Evolutionary conservation across 2,329 filamentous ascomycete species (phyloP), one percentile per base, ranked within the genome.

Genomic region (Claviceps fusiformis): DNA sequence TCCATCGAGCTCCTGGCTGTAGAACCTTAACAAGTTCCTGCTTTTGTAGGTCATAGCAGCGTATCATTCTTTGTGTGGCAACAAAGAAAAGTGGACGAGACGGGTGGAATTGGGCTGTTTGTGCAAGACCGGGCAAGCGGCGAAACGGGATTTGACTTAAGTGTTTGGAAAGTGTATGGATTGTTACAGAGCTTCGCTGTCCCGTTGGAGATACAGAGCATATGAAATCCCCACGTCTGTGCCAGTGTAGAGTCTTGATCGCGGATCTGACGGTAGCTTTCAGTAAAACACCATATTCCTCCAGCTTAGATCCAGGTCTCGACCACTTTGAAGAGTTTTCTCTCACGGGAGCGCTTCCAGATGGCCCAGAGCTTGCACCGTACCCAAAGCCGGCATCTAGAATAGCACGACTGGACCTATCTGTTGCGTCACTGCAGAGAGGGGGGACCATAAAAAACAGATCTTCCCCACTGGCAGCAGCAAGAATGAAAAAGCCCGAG

Each of bases 141-240:
- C 89, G 86, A 82, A 98, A 97, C 31, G 93, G 95, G 60, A 93
- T 85, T 70, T 98, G 93, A 3, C 90, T 96, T 49, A 92, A 80
- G 71, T 98, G 93, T 70, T 95, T 95, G 56, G 88, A 93, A 58
- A 98, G 76, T 0, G 92, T 96, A 73, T 98, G 93, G 59, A 98
- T 95, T 54, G 89, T 86, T 54, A 98, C 89, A 5, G 93, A 89
- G 64, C 81, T 85, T 61, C 81, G 80, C 65, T 87, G 83, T 37
- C 87, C 87, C 13, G 80, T 79, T 1, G 93, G 90, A 52, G 89
- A 95, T 27, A 96, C 89, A 0, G 91, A 95, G 61, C 89, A 86
- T 65, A 98, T 86, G 73, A 96, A 96, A 68, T 97, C 92, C 62
- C 93, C 93, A 58, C 88, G 84, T 57, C 92, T 81, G 71, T 98